Base-by-base conservation (phyloP, 345 rosid species). In the Eucalyptus pauciflora region DNA sequence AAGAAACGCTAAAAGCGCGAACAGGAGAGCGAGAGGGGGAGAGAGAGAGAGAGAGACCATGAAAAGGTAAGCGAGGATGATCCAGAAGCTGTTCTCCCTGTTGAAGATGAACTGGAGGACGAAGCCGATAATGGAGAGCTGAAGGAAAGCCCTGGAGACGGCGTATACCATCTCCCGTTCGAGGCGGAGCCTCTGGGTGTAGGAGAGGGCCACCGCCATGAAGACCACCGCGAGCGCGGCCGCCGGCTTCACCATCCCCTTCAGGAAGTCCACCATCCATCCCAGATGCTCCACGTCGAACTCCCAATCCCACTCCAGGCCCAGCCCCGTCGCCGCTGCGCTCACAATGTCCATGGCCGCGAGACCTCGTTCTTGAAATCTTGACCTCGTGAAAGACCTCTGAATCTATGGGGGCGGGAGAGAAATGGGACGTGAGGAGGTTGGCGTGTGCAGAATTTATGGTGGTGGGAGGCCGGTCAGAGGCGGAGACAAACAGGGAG, bases 61-160 rank as follows among this genome's bases (percentile, higher is more conserved):
- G 96, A 96, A 96, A 91, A 96, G 94, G 89, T 97, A 97, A 86
- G 97, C 98, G 22, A 96, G 93, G 86, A 97, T 6, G 92, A 97
- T 97, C 98, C 98, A 96, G 17, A 83, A 89, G 49, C 88, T n/a
- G 86, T 94, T 93, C 4, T 94, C 88, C 71, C 93, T 95, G 48
- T 58, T 91, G 67, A 97, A 97, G 89, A 97, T 96, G 94, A 97
- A 96, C 87, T 96, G 96, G 89, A 97, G 95, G 89, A 97, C 98
- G 87, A 97, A 97, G 25, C 98, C 99, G 87, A 97, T 95, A 10
- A 96, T 87, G 18, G 98, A 97, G 45, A 96, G 95, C 91, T 96
- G 99, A 90, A 96, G 92, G 92, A 97, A 97, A 10, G 98, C 94
- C 50, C 98, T 91, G 52, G 93, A 48, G 88, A 96, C 94, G 43